These are phyloP conservation scores for Lyophyllum shimeji DNA, from an alignment of 768 basidiomycete genomes.

Conservation along the genomic window DNA sequence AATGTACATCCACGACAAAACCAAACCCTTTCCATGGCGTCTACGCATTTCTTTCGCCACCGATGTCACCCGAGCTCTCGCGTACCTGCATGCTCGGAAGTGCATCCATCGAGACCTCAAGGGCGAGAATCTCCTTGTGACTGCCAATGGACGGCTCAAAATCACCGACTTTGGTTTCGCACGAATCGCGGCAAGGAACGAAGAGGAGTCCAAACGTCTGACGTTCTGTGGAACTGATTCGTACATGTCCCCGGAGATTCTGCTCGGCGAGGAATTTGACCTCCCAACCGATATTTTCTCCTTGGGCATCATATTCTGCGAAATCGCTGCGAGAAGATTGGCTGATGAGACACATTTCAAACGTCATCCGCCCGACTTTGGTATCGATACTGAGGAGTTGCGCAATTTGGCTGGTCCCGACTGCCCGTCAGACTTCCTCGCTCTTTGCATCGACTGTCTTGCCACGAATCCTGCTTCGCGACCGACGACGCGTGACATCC, in stretches of 20 bases:
- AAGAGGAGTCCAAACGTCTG: constrained; percentile 82
- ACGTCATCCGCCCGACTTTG: constrained; percentile 77
- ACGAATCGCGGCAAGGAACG: constrained; percentile 88
- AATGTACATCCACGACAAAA: constrained; percentile 84
- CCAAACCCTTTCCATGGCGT: constrained; percentile 87
- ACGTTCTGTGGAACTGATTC: constrained; percentile 91
- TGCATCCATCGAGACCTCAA: constrained; percentile 92
- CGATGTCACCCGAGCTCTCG: constrained; percentile 92
- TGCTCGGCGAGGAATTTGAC: constrained; percentile 89
- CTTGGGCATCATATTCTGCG: constrained; percentile 89
- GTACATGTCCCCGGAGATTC: constrained; percentile 97
- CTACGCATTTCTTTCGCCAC: constrained; percentile 93
- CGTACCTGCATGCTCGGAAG: constrained; percentile 93
- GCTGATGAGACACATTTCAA: constrained; percentile 82
- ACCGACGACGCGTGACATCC: constrained; percentile 75
- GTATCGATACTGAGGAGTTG: constrained; percentile 75
- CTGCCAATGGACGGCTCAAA: constrained; percentile 91
- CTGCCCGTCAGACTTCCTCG: constrained; percentile 77
- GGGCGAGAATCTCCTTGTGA: constrained; percentile 96
- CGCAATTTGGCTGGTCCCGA: constrained; percentile 61
- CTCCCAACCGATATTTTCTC: constrained; percentile 95
- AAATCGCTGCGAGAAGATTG: constrained; percentile 82
- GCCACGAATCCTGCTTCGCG: constrained; percentile 61
- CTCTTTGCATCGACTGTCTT: constrained; percentile 79
- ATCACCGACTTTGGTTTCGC: constrained; percentile 99